Evolutionary conservation across 305 asterid genomes (phyloP), one percentile per base, ranked within the genome.

Genomic region (Fraxinus xanthoxyloides): DNA sequence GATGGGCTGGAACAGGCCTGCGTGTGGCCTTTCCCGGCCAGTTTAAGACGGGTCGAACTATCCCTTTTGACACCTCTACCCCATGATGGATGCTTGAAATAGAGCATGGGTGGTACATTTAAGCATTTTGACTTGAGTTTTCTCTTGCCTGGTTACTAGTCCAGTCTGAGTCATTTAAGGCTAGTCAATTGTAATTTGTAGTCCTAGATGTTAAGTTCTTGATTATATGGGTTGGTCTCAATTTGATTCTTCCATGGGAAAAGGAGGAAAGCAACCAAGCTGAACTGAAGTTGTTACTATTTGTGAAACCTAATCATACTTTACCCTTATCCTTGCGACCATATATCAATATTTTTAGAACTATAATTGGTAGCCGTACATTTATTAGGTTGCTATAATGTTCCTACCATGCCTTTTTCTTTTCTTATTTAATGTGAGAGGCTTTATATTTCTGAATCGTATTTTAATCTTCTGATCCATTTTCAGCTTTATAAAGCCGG

Each of bases 401-500:
- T 59, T 59, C 67, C 28, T 19, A 56, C 12, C 24, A 19, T 13
- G 28, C 28, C 1, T 59, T 59, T 21, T 59, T 19, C 28, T 15
- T 17, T 48, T 48, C 61, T 48, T 48, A 48, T 48, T 48, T 15
- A 15, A 17, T 15, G 59, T 48, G 59, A 15, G 59, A 48, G 23
- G 23, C 21, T 4, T 51, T 51, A 51, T 17, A 51, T 77, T 5
- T 77, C 30, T 28, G 7, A 31, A 26, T 24, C 1, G 34, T 63
- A 63, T 34, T 63, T 63, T 24, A 24, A 76, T 13, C 17, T 26
- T 59, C 40, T 35, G 26, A 48, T 70, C 7, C 36, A 38, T 79
- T 78, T 12, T 24, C 92, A 92, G 97, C 95, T 92, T 30, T 90
- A 91, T 82, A 91, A 77, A 87, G 89, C 88, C 63, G 56, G 82